Evolutionary conservation across 192 early-diverging fungal species (phyloP), one percentile per base, ranked within the genome.

Genomic region (Coemansia sp.): DNA sequence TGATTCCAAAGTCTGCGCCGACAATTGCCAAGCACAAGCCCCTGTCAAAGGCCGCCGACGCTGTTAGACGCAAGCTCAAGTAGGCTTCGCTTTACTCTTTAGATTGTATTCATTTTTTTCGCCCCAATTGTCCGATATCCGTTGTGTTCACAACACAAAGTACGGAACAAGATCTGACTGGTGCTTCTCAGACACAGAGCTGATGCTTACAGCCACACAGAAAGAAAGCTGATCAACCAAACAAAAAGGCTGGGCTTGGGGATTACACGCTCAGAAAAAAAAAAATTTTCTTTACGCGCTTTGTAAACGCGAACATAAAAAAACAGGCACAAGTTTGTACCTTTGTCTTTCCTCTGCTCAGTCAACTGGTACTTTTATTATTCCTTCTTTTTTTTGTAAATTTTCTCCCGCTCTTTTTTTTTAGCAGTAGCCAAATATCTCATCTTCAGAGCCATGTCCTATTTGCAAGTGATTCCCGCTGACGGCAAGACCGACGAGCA

Each of bases 401-500:
- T 44, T 44, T 63, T 46, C 26, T 43, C 26, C 38, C 28, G 21
- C 49, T n/a, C 40, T 47, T 43, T 59, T 46, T 62, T 30, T 62
- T 33, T 63, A 64, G 28, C 23, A 75, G 23, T 49, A 62, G 37
- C 39, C 62, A n/a, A 8, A 9, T 17, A 64, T 14, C 32, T 14
- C 43, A 60, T 46, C 28, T 47, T 39, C 49, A 67, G 21, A 67
- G 21, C 67, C 40, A 83, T 83, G 81, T 78, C 81, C 38, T 83
- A 78, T 57, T 66, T 68, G 19, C 68, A 72, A 30, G 75, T 55
- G 57, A 75, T 74, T 37, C 60, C 69, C n/a, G 69, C 60, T 28
- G 75, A 79, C 68, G 82, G 74, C 71, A 76, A 84, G 78, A 77
- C 77, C 63, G 82, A 84, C 67, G 68, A 72, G 66, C 71, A 80